Base-by-base conservation (phyloP, 1,139 yeast genomes). In the Trichomonascaceae sp. region DNA sequence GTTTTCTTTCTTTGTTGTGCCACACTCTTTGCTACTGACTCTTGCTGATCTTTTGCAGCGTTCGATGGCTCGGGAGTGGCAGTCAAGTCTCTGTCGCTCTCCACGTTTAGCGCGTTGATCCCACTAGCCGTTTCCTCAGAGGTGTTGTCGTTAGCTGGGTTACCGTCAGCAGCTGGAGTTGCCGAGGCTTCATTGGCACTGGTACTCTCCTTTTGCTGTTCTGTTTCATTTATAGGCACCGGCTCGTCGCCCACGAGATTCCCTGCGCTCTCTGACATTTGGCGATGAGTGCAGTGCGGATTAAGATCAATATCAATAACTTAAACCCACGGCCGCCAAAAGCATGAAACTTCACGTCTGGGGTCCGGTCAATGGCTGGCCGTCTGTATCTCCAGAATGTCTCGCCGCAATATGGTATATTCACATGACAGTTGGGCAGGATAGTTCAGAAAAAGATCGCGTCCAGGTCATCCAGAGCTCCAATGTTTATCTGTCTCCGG, bases 401-500 rank as follows among this genome's bases (percentile, higher is more conserved):
- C 42, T 64, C 3, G 71, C 72, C 0, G 47, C 63, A 1, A 41
- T 52, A 1, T 60, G 65, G 59, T 56, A 57, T 31, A 37, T 65
- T 15, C 31, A 46, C 1, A 34, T 49, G 4, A 39, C 52, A 16
- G 39, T 47, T 2, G 39, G 43, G 9, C 16, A 32, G n/a, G 18
- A 28, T 3, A 37, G 42, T 1, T 57, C 62, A 29, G 53, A 54
- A 27, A 6, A 8, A 8, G 23, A 20, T 11, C 6, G 11, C 6
- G 11, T 20, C 11, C 23, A 20, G 11, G 56, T 76, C 2, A 62
- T 72, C 2, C 62, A 74, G 3, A 71, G 79, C 8, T 68, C 72
- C 33, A 75, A 76, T 48, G 68, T 76, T n/a, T 68, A 70, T 44
- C 40, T 74, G 13, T 68, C 84, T 1, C 60, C 61, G 11, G 60